Evolutionary conservation across 345 rosid genomes (phyloP).

Genomic region (Gossypioides kirkii): DNA sequence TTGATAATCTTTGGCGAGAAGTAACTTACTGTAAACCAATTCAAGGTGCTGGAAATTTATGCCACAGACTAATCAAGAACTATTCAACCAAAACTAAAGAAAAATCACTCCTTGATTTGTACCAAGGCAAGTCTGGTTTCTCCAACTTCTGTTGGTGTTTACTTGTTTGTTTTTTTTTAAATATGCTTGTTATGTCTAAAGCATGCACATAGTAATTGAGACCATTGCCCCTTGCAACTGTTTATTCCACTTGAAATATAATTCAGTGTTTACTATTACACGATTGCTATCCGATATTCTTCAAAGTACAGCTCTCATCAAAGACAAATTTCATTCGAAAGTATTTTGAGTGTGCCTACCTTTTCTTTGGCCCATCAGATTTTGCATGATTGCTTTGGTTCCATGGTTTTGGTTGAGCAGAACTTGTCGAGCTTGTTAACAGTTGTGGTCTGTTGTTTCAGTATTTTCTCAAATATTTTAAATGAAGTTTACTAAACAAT

Average conservation of each 20-base stretch:
- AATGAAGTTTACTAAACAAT: neutral
- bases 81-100: slow-evolving; percentile 12
- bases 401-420: neutral
- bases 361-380: neutral
- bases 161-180: neutral
- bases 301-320: neutral
- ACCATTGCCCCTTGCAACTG: neutral
- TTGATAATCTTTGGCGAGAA: slow-evolving; percentile 19
- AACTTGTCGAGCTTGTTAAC: neutral
- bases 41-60: slow-evolving; percentile 21
- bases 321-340: neutral
- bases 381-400: neutral
- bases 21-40: slow-evolving; percentile 24
- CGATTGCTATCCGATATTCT: neutral
- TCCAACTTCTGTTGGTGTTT: neutral
- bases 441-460: neutral
- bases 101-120: slow-evolving; percentile 48
- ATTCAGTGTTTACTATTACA: neutral
- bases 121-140: slow-evolving; percentile 33
- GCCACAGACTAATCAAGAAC: slow-evolving; percentile 30
- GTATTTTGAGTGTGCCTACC: neutral
- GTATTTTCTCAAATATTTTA: neutral
- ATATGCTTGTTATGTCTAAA: too few relatives aligned
- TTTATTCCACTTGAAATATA: neutral
- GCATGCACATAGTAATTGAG: neutral